Evolutionary conservation across 1,284 basidiomycete species (phyloP), one percentile per base, ranked within the genome.

Genomic region (Fomitiporia mediterranea): DNA sequence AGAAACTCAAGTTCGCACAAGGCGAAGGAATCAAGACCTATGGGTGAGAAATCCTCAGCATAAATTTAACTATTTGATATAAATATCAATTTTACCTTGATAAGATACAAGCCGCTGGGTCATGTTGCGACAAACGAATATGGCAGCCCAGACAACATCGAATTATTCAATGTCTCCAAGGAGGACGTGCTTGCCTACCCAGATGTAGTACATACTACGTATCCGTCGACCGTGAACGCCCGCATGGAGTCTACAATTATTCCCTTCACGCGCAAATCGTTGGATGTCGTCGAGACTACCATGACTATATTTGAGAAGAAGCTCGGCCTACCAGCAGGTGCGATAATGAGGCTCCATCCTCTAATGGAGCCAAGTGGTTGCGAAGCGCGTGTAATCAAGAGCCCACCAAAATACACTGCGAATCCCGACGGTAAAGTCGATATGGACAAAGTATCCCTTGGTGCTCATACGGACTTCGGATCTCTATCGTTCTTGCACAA

Each of bases 161-260:
- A 87, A 63, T 86, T 85, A 68, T 71, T 87, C 60, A 86, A 87
- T 62, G 67, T 87, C 23, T 70, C 85, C 0, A 83, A 84, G 64
- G 83, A 88, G 63, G 85, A 88, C 58, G 80, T 74, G 0, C 64
- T 86, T 0, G 74, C 80, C 0, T 86, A 74, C 69, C 84, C 84
- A 0, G 60, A 68, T 1, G 68, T 74, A 23, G 73, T 72, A 7
- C 75, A 79, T 37, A 76, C 83, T 19, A 70, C 71, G 0, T 87
- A 86, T 62, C 84, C 84, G 0, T 63, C 67, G 0, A 74, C 78
- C 0, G 78, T 81, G 11, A 75, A 78, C 32, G 70, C 69, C 4
- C 72, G 72, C 21, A 84, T 84, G 76, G 68, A 73, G 23, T 68
- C 70, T 1, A 73, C 72, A 1, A 70, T 86, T 21, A 60, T 62